Conservation (phyloP, 768 basidiomycete species). For the Leccinum rimulosum region DNA sequence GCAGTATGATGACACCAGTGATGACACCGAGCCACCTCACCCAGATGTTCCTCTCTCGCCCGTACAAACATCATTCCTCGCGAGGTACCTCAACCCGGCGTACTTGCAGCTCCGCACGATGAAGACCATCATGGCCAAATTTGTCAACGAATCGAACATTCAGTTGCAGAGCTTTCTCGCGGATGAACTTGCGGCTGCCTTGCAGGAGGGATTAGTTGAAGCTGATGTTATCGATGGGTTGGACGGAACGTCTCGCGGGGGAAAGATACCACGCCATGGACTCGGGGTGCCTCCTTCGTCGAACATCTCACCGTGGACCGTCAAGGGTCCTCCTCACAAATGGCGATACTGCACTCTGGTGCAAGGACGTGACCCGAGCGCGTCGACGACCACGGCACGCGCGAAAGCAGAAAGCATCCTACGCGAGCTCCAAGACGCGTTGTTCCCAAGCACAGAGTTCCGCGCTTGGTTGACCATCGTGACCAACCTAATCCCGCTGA, state of each 20-base stretch:
- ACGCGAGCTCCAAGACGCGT: constrained; percentile 60
- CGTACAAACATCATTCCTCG: constrained; percentile 68
- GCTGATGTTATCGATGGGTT: constrained; percentile 66
- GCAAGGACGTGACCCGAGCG: background rate
- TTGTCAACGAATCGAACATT: constrained; percentile 83
- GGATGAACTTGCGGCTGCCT: constrained; percentile 59
- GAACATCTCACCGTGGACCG: constrained; percentile 56
- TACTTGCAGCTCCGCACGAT: constrained; percentile 85
- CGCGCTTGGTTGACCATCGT: constrained; percentile 84
- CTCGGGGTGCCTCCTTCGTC: constrained; percentile 47
- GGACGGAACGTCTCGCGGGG: constrained; percentile 45
- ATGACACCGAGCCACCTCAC: constrained; percentile 43
- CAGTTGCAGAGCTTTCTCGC: constrained; percentile 86
- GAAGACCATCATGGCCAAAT: constrained; percentile 73
- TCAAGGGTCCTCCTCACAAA: constrained; percentile 90
- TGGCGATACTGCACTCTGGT: constrained; percentile 83
- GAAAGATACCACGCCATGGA: constrained; percentile 63
- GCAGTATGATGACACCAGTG: constrained; percentile 41
- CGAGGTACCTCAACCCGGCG: constrained; percentile 82
- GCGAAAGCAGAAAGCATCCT: constrained; percentile 20
- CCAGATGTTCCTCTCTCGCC: constrained; percentile 54
- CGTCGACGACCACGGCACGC: constrained; percentile 10
- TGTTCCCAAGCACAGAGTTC: constrained; percentile 81
- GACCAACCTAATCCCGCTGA: constrained; percentile 67
- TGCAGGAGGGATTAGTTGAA: constrained; percentile 64